phyloP scores from a whole-genome alignment of 768 basidiomycete genomes.

The Leccinum pellstonianum region DNA sequence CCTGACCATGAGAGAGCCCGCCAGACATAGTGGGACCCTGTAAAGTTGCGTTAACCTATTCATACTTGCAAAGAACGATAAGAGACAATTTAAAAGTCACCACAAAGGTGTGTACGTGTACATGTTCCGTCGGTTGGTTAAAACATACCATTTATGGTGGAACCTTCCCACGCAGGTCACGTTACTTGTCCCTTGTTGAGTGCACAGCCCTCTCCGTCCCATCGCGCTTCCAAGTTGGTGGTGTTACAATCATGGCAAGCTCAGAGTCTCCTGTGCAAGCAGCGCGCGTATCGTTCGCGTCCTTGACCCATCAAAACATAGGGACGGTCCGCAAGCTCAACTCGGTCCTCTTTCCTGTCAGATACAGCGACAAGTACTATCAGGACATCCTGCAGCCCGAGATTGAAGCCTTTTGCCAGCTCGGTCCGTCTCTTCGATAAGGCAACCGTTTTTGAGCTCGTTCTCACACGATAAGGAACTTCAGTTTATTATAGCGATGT shows the following conservation, averaged over 20 bases:
- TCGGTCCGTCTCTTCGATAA: conserved; percentile 54
- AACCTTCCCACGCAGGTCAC: conserved; percentile 27
- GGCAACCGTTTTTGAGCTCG: conserved; percentile 9
- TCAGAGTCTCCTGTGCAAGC: conserved; percentile 17
- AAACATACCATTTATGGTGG: conserved; percentile 2
- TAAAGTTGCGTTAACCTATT: conserved; percentile 17
- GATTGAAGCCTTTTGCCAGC: conserved; percentile 83
- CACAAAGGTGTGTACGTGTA: conserved; percentile 6
- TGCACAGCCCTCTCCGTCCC: conserved; percentile 15
- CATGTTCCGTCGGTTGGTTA: background rate
- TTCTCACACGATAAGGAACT: conserved; percentile 27
- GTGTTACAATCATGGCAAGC: conserved; percentile 21
- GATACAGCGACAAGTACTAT: conserved; percentile 88
- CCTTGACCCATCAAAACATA: conserved; percentile 77
- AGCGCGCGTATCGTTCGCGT: conserved; percentile 64
- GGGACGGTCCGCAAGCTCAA: conserved; percentile 65
- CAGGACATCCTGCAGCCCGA: conserved; percentile 72
- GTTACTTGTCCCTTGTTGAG: conserved; percentile 11
- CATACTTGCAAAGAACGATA: conserved; percentile 25
- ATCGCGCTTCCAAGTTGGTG: background rate
- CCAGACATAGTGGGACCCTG: conserved; percentile 27
- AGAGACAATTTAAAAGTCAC: conserved; percentile 22
- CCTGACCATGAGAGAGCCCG: conserved; percentile 8
- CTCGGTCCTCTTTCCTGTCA: conserved; percentile 84
- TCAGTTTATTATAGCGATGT: conserved; percentile 92